Evolutionary conservation across 805 yeast species (phyloP).

Genomic region (Metschnikowia colocasiae): DNA sequence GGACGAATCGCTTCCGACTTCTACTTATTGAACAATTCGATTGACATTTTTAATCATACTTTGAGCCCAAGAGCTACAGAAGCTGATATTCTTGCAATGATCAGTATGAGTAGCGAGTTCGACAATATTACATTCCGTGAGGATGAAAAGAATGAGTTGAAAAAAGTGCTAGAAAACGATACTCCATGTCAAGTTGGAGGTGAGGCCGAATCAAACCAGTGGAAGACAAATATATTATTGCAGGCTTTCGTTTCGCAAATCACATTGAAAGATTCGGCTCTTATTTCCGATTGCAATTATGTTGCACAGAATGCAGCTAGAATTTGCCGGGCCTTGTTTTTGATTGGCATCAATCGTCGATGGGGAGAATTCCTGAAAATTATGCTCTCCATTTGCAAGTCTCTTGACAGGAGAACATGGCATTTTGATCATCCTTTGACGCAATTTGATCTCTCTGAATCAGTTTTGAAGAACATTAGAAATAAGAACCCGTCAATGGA

Average conservation of each 20-base stretch:
- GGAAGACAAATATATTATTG: conserved; percentile 80
- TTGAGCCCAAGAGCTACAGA: conserved; percentile 83
- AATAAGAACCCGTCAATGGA: conserved; percentile 68
- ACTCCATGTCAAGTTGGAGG: conserved; percentile 83
- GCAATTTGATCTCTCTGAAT: conserved; percentile 78
- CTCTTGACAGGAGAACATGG: conserved; percentile 85
- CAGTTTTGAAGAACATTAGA: conserved; percentile 58
- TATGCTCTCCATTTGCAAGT: conserved; percentile 76
- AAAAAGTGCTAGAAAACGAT: conserved; percentile 52
- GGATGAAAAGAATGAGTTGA: conserved; percentile 79
- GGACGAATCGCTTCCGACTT: conserved; percentile 96
- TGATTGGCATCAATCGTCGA: conserved; percentile 80
- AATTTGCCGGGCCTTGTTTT: conserved; percentile 84
- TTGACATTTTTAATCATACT: conserved; percentile 85
- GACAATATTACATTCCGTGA: conserved; percentile 84
- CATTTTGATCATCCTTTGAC: conserved; percentile 83
- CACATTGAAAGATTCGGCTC: conserved; percentile 68
- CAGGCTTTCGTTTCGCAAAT: conserved; percentile 87
- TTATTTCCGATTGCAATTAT: conserved; percentile 82
- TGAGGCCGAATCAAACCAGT: conserved; percentile 67
- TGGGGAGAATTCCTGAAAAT: conserved; percentile 84
- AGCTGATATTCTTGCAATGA: conserved; percentile 84
- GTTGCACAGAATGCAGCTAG: conserved; percentile 95
- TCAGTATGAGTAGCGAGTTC: conserved; percentile 91
- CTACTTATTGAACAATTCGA: conserved; percentile 76